Conservation (phyloP, 2,329 filamentous ascomycete species). For the Fusarium hainanense region DNA sequence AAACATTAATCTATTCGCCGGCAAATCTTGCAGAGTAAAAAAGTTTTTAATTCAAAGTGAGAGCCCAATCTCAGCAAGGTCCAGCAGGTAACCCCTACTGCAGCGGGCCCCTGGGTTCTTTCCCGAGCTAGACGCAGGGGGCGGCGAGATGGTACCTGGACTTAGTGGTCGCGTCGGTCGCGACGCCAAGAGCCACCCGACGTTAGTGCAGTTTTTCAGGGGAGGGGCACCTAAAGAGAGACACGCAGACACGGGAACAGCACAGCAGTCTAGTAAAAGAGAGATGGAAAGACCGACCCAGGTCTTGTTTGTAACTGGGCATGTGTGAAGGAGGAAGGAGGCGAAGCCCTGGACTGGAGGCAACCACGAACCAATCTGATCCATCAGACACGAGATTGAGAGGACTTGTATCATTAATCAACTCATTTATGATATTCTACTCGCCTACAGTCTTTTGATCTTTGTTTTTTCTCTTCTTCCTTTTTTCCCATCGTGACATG, state of each 20-base stretch:
- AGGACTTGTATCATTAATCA: background rate
- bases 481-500: background rate
- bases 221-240: slow-evolving; percentile 18
- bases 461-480: background rate
- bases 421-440: background rate
- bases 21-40: background rate
- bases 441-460: background rate
- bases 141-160: slow-evolving; percentile 34
- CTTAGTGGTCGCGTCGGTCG: slow-evolving; percentile 34
- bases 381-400: slow-evolving; percentile 1
- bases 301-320: slow-evolving; percentile 5
- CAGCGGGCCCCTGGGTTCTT: slow-evolving; percentile 21
- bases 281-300: background rate
- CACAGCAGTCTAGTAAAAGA: background rate
- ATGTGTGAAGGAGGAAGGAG: slow-evolving; percentile 21
- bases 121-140: slow-evolving; percentile 16
- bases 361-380: slow-evolving; percentile 4
- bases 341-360: slow-evolving; percentile 21
- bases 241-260: slow-evolving; percentile 21
- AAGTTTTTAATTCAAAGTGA: background rate
- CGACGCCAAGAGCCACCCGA: slow-evolving; percentile 31
- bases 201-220: slow-evolving; percentile 28
- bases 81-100: slow-evolving; percentile 12
- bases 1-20: slow-evolving; percentile 1
- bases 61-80: slow-evolving; percentile 7